These are phyloP conservation scores for Desmodesmus armatus DNA, from an alignment of 139 green algal genomes.

Conservation along the genomic window DNA sequence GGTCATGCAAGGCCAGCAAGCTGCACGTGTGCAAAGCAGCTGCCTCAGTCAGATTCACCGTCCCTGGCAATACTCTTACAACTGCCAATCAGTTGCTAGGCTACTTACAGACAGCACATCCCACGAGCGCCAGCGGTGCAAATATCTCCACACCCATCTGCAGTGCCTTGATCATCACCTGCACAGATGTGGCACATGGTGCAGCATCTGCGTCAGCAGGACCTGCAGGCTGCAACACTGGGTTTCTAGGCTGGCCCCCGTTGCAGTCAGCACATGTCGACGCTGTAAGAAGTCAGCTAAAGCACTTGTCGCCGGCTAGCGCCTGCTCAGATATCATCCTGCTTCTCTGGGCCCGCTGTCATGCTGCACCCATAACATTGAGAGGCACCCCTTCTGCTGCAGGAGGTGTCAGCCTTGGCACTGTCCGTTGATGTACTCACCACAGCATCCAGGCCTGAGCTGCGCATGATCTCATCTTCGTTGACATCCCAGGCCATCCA, in stretches of 20 bases:
- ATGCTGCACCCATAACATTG: neutral
- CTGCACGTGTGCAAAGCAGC: neutral
- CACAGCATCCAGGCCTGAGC: slow-evolving; percentile 59
- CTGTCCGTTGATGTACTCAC: slow-evolving; percentile 22
- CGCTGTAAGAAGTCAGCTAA: neutral
- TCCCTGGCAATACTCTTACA: no score
- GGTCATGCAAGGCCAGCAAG: no score
- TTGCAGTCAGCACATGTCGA: neutral
- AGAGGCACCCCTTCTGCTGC: neutral
- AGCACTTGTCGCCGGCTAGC: neutral
- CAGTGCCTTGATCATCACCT: slow-evolving; percentile 48
- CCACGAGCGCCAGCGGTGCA: slow-evolving; percentile 43
- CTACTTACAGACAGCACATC: slow-evolving; percentile 42
- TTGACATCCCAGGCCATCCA: slow-evolving; percentile 24
- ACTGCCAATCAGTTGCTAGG: neutral
- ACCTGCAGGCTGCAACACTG: neutral
- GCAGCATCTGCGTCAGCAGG: neutral
- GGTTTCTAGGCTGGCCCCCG: no score
- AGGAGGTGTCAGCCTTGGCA: neutral
- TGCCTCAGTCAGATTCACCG: no score
- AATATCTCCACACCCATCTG: slow-evolving; percentile 39
- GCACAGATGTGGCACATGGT: neutral
- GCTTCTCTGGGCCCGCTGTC: neutral
- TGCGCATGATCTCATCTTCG: slow-evolving; percentile 52
- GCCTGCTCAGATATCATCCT: neutral